These are phyloP conservation scores for Pseudogymnoascus sp. DNA, from an alignment of 2,329 filamentous ascomycete genomes.

Conservation along the genomic window DNA sequence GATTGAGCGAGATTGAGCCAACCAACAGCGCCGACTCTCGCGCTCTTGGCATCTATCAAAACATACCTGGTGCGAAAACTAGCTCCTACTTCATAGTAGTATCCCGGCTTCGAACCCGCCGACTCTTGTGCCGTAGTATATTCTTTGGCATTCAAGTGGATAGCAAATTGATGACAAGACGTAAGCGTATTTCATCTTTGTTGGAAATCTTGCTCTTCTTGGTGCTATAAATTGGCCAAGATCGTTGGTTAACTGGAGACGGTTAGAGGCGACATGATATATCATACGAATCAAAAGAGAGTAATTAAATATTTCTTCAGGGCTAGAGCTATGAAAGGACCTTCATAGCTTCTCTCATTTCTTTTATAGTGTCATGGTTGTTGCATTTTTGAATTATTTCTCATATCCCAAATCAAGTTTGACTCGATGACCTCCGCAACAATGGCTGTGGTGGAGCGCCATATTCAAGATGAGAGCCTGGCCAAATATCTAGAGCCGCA, in stretches of 20 bases:
- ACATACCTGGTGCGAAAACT: constrained; percentile 14
- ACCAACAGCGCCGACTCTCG: constrained; percentile 11
- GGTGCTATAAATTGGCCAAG: background rate
- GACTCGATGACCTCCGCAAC: background rate
- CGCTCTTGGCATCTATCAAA: constrained; percentile 14
- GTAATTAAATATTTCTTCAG: background rate
- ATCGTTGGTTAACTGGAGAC: background rate
- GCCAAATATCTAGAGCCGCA: constrained; percentile 37
- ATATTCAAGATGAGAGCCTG: constrained; percentile 41
- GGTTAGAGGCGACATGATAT: background rate
- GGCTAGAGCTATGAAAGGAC: background rate
- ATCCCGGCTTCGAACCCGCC: constrained; percentile 12
- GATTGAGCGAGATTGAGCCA: constrained; percentile 11
- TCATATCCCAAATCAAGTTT: background rate
- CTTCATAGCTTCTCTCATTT: background rate
- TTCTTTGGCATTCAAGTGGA: constrained; percentile 14
- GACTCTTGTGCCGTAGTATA: constrained; percentile 15
- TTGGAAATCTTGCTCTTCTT: constrained; percentile 17
- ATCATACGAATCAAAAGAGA: background rate
- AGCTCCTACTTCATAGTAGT: constrained; percentile 16
- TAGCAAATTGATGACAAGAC: constrained; percentile 11
- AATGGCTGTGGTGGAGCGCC: constrained; percentile 22
- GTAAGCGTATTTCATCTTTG: constrained; percentile 8
- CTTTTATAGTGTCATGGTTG: background rate
- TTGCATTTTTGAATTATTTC: background rate